Evolutionary conservation across 139 green algal species (phyloP).

Genomic region (Chlorella vulgaris): DNA sequence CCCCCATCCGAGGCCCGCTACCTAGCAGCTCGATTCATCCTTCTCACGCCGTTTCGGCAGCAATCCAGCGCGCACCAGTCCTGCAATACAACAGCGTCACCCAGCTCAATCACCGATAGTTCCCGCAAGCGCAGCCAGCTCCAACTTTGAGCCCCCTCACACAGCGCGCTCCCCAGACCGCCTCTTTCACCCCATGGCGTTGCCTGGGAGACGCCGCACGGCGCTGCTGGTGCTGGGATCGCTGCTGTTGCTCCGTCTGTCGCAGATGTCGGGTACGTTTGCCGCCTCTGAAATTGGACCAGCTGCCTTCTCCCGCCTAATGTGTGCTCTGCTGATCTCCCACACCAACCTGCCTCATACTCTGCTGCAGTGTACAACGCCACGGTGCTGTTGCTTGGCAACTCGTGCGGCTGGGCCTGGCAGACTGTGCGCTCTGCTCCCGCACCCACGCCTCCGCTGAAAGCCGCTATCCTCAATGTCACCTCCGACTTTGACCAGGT

Average conservation of each 20-base stretch:
- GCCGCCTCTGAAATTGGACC: neutral
- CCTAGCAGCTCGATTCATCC: too few species aligned
- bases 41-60: too few species aligned
- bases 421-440: neutral
- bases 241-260: neutral
- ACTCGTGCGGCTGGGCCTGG: constrained; percentile 7
- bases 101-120: too few species aligned
- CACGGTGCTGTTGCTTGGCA: constrained; percentile 2
- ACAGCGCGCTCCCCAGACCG: neutral
- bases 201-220: neutral
- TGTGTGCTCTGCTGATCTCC: too few species aligned
- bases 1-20: too few species aligned
- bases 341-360: too few species aligned
- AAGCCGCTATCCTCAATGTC: constrained; percentile 41
- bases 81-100: too few species aligned
- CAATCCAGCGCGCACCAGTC: too few species aligned
- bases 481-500: constrained; percentile 40
- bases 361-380: neutral
- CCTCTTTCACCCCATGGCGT: neutral
- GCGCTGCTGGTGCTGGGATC: neutral
- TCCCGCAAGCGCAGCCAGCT: too few species aligned
- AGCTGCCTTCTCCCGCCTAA: neutral
- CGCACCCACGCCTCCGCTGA: constrained; percentile 2
- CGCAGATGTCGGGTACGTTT: neutral
- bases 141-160: neutral